phyloP scores from a whole-genome alignment of 2,329 filamentous ascomycete species.

The Trichoderma arundinaceum region DNA sequence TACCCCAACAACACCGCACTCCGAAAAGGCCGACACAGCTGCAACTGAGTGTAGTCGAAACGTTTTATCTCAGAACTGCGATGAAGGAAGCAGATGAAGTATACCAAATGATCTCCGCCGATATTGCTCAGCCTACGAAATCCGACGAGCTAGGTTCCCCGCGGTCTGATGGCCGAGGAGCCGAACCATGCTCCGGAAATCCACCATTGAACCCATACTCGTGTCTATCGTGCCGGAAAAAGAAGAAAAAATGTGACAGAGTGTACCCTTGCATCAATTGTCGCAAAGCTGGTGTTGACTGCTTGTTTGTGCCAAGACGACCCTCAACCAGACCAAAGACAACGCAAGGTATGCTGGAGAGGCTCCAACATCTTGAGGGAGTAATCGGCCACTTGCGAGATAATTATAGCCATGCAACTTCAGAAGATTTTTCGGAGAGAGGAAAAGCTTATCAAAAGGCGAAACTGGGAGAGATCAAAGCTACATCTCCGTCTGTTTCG shows the following conservation, averaged over 20 bases:
- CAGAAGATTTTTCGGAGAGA: neutral
- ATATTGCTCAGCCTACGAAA: neutral
- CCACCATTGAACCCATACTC: constrained; percentile 18
- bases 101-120: neutral
- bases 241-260: constrained; percentile 19
- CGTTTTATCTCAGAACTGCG: neutral
- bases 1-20: neutral
- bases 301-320: constrained; percentile 7
- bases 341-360: constrained; percentile 9
- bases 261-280: constrained; percentile 11
- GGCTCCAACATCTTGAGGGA: constrained; percentile 18
- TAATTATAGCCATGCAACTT: neutral
- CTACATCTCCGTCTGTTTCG: neutral
- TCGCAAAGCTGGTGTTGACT: constrained; percentile 8
- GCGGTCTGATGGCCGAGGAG: neutral
- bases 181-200: neutral
- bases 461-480: neutral
- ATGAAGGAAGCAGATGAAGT: neutral
- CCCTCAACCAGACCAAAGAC: constrained; percentile 14
- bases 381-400: constrained; percentile 9
- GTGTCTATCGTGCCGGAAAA: constrained; percentile 9
- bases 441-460: neutral
- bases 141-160: constrained; percentile 5
- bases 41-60: neutral
- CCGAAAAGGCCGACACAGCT: constrained; percentile 11